These are phyloP conservation scores for Eragrostis nindensis DNA, from an alignment of 176 grass and related monocot genomes.

Conservation along the genomic window DNA sequence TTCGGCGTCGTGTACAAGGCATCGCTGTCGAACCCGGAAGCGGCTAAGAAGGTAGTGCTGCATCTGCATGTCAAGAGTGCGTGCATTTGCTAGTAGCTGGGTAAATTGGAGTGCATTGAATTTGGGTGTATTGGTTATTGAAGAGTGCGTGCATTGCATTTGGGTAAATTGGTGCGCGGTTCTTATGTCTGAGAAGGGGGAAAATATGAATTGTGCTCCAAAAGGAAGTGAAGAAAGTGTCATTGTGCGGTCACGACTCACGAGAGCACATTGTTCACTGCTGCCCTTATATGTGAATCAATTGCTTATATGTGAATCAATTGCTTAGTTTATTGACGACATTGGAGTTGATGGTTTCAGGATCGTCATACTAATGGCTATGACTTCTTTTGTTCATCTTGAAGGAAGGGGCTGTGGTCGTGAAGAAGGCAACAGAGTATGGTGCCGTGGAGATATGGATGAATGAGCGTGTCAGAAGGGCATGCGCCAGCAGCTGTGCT, in stretches of 20 bases:
- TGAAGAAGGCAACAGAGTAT: constrained; percentile 99
- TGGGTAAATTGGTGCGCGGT: too few species aligned
- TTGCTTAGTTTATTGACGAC: background rate
- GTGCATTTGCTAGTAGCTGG: background rate
- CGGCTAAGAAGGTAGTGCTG: constrained; percentile 61
- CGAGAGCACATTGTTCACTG: background rate
- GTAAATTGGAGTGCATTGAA: background rate
- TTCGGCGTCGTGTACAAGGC: constrained; percentile 94
- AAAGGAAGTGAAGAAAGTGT: background rate
- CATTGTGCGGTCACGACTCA: background rate
- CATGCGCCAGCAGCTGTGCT: constrained; percentile 81
- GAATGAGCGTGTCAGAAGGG: constrained; percentile 88
- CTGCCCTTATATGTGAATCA: too few species aligned
- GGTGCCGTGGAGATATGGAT: constrained; percentile 98
- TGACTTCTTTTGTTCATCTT: constrained; percentile 35
- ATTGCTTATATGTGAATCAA: background rate
- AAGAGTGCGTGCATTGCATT: too few species aligned
- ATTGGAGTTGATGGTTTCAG: background rate
- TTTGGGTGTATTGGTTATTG: constrained; percentile 3
- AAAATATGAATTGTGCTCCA: background rate
- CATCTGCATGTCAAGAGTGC: background rate
- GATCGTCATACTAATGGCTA: background rate
- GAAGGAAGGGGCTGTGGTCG: constrained; percentile 85
- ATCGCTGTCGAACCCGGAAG: constrained; percentile 68
- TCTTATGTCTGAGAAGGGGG: too few species aligned